Conservation (phyloP, 768 basidiomycete species). For the Phanerodontia chrysosporium region DNA sequence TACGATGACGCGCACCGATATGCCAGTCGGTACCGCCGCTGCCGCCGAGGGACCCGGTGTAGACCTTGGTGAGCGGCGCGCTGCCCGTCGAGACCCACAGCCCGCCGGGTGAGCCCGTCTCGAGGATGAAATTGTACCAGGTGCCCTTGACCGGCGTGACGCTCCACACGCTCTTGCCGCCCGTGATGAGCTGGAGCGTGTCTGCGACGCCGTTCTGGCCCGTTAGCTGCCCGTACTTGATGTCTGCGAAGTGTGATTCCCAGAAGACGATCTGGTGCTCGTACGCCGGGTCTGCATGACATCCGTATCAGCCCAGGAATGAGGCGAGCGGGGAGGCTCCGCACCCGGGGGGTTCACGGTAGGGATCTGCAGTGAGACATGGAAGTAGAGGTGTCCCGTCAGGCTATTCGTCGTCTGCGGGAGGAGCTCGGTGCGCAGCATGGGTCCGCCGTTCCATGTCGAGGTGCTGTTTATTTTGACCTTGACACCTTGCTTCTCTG, state of each 20-base stretch:
- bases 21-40: slow-evolving; percentile 21
- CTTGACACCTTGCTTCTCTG: slow-evolving; percentile 29
- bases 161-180: slow-evolving; percentile 21
- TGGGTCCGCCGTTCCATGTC: slow-evolving; percentile 28
- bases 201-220: slow-evolving; percentile 20
- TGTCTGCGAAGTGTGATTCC: slow-evolving; percentile 21
- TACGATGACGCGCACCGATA: slow-evolving; percentile 19
- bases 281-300: slow-evolving; percentile 18
- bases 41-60: slow-evolving; percentile 18
- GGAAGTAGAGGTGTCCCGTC: slow-evolving; percentile 19
- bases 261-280: slow-evolving; percentile 23
- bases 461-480: slow-evolving; percentile 23
- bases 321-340: neutral
- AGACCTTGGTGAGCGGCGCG: slow-evolving; percentile 16
- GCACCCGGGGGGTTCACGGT: slow-evolving; percentile 17
- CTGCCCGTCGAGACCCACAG: slow-evolving; percentile 23
- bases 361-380: slow-evolving; percentile 20
- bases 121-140: slow-evolving; percentile 23
- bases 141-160: slow-evolving; percentile 20
- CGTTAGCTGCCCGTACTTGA: slow-evolving; percentile 17
- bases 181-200: slow-evolving; percentile 20
- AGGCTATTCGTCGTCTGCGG: slow-evolving; percentile 30
- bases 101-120: slow-evolving; percentile 19
- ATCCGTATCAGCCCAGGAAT: neutral
- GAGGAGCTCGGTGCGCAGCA: slow-evolving; percentile 29